These are phyloP conservation scores for Parietichytrium sp. DNA, from an alignment of 108 stramenopile genomes.

Conservation along the genomic window DNA sequence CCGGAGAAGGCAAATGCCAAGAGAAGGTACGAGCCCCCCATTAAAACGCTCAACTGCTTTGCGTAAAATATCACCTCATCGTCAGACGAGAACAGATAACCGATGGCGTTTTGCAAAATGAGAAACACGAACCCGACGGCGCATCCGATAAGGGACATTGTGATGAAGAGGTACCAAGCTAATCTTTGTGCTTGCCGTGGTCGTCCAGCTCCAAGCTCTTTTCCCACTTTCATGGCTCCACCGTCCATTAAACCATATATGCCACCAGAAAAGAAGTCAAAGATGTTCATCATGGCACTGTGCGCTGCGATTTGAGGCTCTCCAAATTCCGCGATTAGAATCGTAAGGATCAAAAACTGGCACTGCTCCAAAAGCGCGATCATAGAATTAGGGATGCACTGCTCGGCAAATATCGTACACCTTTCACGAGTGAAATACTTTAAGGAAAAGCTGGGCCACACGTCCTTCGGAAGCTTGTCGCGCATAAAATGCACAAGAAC, in stretches of 20 bases:
- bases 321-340: slow-evolving; percentile 36
- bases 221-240: slow-evolving; percentile 22
- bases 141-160: neutral
- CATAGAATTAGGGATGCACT: neutral
- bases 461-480: slow-evolving; percentile 11
- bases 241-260: slow-evolving; percentile 27
- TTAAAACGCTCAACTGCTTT: neutral
- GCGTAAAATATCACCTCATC: neutral
- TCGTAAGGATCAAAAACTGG: slow-evolving; percentile 29
- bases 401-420: neutral
- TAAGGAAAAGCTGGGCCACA: neutral
- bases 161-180: neutral
- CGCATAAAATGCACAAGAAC: neutral
- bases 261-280: neutral
- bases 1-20: neutral
- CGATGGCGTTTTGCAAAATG: neutral
- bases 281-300: neutral
- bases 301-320: slow-evolving; percentile 28
- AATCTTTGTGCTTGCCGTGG: neutral
- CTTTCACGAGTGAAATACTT: neutral
- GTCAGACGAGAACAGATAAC: neutral
- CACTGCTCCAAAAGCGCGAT: neutral
- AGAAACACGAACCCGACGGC: neutral
- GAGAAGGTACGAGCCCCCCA: neutral
- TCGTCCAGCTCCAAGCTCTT: neutral